phyloP scores from a whole-genome alignment of 768 basidiomycete genomes.

The Leccinum boreale region DNA sequence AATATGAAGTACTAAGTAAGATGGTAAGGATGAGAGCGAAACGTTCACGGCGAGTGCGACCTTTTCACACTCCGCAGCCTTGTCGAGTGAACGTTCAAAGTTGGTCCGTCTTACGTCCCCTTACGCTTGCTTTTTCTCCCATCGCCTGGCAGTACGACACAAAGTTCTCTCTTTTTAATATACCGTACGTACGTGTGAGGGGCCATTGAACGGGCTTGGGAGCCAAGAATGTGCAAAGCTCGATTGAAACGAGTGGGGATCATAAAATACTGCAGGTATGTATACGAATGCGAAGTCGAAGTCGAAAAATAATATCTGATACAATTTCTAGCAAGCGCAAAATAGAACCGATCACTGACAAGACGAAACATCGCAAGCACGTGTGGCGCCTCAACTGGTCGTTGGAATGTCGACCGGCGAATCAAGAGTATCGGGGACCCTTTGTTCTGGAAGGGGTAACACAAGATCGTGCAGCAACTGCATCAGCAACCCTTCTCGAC shows the following conservation, averaged over 20 bases:
- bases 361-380: neutral
- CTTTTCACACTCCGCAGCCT: conserved; percentile 35
- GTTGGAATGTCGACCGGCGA: neutral
- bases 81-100: conserved; percentile 5
- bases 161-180: conserved; percentile 8
- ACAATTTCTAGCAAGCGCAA: conserved; percentile 24
- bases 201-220: conserved; percentile 19
- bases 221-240: conserved; percentile 7
- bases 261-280: conserved; percentile 27
- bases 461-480: conserved; percentile 48
- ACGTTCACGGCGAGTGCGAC: conserved; percentile 14
- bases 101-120: neutral
- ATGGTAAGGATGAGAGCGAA: conserved; percentile 34
- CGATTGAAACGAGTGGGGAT: conserved; percentile 17
- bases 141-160: neutral
- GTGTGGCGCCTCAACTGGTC: neutral
- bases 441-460: conserved; percentile 33
- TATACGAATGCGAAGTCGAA: conserved; percentile 20
- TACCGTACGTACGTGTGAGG: conserved; percentile 13
- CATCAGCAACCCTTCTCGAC: conserved; percentile 68
- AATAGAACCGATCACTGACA: conserved; percentile 11
- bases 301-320: conserved; percentile 16
- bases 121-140: neutral
- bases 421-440: conserved; percentile 27
- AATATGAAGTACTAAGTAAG: conserved; percentile 39